Conservation (phyloP, 345 rosid species). For the Populus nigra region DNA sequence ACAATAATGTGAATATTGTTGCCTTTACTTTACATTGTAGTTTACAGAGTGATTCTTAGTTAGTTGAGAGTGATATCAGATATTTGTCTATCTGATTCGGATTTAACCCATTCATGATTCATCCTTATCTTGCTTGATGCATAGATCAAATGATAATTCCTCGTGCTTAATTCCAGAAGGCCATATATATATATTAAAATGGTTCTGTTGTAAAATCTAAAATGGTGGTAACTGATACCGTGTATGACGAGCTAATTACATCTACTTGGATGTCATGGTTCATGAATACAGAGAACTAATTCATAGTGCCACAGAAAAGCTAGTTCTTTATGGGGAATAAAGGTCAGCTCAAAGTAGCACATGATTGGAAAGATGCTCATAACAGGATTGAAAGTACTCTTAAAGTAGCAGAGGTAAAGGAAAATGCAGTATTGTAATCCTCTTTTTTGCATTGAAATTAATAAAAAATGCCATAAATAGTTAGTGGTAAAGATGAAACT, state of each 20-base stretch:
- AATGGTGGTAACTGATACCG: neutral
- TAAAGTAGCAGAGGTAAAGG: neutral
- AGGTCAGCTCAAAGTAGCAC: neutral
- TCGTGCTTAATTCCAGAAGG: neutral
- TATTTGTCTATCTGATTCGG: neutral
- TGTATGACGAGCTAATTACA: neutral
- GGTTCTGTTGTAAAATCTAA: neutral
- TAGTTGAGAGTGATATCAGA: neutral
- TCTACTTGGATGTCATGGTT: neutral
- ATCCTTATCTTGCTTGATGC: neutral
- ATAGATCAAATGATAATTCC: neutral
- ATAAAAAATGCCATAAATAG: neutral
- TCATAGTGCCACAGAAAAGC: neutral
- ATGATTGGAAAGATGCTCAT: constrained; percentile 2
- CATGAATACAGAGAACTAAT: neutral
- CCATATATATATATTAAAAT: neutral
- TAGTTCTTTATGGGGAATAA: neutral
- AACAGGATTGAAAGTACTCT: constrained; percentile 1
- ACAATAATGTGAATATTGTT: neutral
- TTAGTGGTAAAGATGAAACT: neutral
- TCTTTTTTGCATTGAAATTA: neutral
- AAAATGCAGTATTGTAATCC: no score
- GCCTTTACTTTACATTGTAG: neutral
- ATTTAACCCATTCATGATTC: neutral
- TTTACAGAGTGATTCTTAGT: neutral